A percentile compares a stretch with the other conserved stretches of the same genome.
These are phyloP conservation scores for Xylaria sp. DNA, from an alignment of 2,329 filamentous ascomycete genomes.

Conservation along the genomic window DNA sequence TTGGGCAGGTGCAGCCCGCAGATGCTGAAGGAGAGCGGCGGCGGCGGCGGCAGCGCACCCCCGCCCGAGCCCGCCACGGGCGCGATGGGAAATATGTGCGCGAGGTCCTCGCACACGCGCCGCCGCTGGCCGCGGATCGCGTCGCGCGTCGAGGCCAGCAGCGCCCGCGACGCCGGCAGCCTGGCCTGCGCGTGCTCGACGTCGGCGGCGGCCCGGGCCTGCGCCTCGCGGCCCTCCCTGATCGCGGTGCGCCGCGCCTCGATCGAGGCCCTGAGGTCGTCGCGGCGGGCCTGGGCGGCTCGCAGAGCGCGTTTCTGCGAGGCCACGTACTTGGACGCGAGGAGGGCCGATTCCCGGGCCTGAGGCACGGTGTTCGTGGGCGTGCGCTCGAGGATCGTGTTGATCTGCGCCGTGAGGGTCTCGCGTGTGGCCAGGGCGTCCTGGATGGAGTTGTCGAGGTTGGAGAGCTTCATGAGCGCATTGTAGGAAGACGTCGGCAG, in stretches of 20 bases:
- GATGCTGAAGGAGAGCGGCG: constrained; percentile 81
- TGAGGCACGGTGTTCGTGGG: constrained; percentile 48
- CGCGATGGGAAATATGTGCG: constrained; percentile 78
- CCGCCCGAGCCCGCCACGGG: constrained; percentile 56
- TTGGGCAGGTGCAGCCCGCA: constrained; percentile 79
- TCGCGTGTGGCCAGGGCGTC: constrained; percentile 81
- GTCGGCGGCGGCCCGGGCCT: constrained; percentile 61
- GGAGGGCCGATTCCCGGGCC: constrained; percentile 51
- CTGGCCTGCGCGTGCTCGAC: constrained; percentile 64
- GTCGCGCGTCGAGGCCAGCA: constrained; percentile 61
- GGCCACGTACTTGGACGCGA: constrained; percentile 58
- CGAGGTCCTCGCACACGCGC: constrained; percentile 83
- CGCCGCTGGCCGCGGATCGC: constrained; percentile 83
- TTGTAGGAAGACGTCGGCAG: constrained; percentile 79
- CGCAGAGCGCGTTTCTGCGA: constrained; percentile 69
- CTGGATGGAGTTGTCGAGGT: constrained; percentile 87
- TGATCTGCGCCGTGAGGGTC: constrained; percentile 77
- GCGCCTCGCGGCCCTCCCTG: constrained; percentile 59
- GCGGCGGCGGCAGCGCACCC: no score
- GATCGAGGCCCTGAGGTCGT: constrained; percentile 70
- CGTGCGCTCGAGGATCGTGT: constrained; percentile 52
- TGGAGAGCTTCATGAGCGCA: constrained; percentile 83
- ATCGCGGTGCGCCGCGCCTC: constrained; percentile 69
- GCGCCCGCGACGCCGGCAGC: constrained; percentile 56
- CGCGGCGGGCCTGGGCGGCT: constrained; percentile 61